Evolutionary conservation across 2,329 filamentous ascomycete species (phyloP), one percentile per base, ranked within the genome.

Genomic region (Periconia macrospinosa): DNA sequence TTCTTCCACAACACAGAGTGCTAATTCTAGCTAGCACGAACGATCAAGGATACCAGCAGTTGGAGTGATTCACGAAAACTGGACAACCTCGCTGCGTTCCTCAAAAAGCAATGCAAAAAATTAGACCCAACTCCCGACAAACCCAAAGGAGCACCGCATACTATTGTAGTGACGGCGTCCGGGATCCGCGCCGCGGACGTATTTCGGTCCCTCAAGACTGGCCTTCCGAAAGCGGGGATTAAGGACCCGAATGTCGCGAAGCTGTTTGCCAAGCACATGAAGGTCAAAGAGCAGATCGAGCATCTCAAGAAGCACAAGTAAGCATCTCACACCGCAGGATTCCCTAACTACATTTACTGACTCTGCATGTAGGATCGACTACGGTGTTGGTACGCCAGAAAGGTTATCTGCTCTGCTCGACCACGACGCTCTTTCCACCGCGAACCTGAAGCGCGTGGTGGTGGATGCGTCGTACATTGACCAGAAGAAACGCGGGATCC

Each of bases 221-320:
- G 69, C 6, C 58, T 73, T 11, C 68, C 71, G 6, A 68, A 68
- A 46, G 62, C 71, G 47, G 70, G 69, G 19, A 52, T 71, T 49
- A 91, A 94, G 71, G 86, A 91, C 9, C 86, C 83, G 47, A 83
- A 85, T 44, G 87, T 99, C 1, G 89, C 90, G 2, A 99, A 99
- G 74, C 79, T 99, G 70, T 99, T 99, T 74, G 93, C 94, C 30
- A 99, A 99, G 75, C 94, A 99, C 73, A 96, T 99, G 79, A 99
- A 99, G 76, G 76, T 99, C 11, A 85, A 90, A 49, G 93, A 97
- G 65, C 90, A 92, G 33, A 85, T 92, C 49, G 81, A 88, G 54
- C 90, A 89, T 69, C 84, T 96, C 41, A 82, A 89, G 66, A 83
- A 80, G 58, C 79, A 79, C 49, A 82, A 81, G 79, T 82, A 69